phyloP scores from a whole-genome alignment of 257 asterid species.

The Solanum piurae region DNA sequence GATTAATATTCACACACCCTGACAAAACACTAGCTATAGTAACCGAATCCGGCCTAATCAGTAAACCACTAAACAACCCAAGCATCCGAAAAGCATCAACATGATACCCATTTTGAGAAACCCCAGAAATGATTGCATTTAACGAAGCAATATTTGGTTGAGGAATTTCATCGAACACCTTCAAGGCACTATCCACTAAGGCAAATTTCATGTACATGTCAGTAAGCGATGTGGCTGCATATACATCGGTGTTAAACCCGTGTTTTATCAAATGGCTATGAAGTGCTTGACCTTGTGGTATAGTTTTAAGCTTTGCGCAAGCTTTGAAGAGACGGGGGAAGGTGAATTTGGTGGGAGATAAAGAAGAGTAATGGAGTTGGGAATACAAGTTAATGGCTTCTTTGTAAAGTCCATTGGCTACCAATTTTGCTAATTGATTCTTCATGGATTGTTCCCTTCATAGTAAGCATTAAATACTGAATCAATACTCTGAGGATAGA shows the following conservation, averaged over 20 bases:
- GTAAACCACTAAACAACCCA: constrained; percentile 14
- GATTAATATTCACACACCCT: constrained; percentile 24
- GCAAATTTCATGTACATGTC: constrained; percentile 51
- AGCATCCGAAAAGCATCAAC: constrained; percentile 35
- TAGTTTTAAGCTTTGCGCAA: constrained; percentile 45
- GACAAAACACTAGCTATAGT: constrained; percentile 53
- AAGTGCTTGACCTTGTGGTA: constrained; percentile 44
- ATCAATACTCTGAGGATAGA: neutral
- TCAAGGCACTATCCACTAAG: constrained; percentile 24
- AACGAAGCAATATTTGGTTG: constrained; percentile 35
- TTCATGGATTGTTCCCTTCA: constrained; percentile 28
- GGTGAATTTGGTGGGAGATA: constrained; percentile 47
- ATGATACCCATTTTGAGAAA: constrained; percentile 38
- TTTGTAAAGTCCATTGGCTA: constrained; percentile 51
- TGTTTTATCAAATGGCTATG: constrained; percentile 62
- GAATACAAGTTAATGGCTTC: constrained; percentile 53
- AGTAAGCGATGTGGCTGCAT: constrained; percentile 57
- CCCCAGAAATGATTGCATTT: constrained; percentile 70
- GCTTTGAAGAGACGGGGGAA: constrained; percentile 85
- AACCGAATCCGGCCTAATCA: constrained; percentile 47
- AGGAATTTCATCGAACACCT: constrained; percentile 76
- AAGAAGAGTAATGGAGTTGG: constrained; percentile 30
- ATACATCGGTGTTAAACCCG: constrained; percentile 26
- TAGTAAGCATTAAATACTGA: neutral
- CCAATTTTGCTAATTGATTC: constrained; percentile 46